Percentiles rank a stretch among this genome's conserved stretches.
Evolutionary conservation across 2,329 filamentous ascomycete genomes (phyloP).

Genomic region (Meredithiella fracta): DNA sequence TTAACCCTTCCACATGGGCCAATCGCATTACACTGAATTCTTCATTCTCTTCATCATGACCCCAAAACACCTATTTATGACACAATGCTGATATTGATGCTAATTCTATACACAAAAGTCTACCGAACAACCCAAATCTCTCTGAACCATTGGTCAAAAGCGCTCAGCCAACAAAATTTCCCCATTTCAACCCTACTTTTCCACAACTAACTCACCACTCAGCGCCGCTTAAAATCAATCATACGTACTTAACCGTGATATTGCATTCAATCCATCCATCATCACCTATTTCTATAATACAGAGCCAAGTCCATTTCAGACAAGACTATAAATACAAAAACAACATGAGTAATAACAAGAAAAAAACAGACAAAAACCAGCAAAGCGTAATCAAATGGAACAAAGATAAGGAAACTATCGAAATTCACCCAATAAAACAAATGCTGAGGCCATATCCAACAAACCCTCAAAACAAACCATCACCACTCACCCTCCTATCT

Average conservation of each 20-base stretch:
- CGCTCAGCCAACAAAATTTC: neutral
- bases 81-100: conserved; percentile 1
- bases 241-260: conserved; percentile 6
- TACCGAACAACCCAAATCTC: neutral
- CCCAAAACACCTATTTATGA: neutral
- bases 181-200: neutral
- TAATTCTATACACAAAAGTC: neutral
- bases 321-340: neutral
- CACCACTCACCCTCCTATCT: neutral
- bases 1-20: no score
- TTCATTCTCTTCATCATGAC: no score
- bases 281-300: conserved; percentile 10
- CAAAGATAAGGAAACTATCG: conserved; percentile 3
- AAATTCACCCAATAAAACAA: conserved; percentile 2
- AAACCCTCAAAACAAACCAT: neutral
- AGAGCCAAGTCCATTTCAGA: neutral
- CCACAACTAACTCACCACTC: neutral
- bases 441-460: no score
- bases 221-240: neutral
- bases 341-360: neutral
- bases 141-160: neutral
- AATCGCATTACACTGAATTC: no score
- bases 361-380: neutral
- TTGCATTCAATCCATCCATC: neutral
- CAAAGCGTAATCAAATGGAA: neutral